Percentiles rank a stretch among this genome's conserved stretches.
These are phyloP conservation scores for Globisporangium echinulatum DNA, from an alignment of 352 stramenopile genomes.

Conservation along the genomic window DNA sequence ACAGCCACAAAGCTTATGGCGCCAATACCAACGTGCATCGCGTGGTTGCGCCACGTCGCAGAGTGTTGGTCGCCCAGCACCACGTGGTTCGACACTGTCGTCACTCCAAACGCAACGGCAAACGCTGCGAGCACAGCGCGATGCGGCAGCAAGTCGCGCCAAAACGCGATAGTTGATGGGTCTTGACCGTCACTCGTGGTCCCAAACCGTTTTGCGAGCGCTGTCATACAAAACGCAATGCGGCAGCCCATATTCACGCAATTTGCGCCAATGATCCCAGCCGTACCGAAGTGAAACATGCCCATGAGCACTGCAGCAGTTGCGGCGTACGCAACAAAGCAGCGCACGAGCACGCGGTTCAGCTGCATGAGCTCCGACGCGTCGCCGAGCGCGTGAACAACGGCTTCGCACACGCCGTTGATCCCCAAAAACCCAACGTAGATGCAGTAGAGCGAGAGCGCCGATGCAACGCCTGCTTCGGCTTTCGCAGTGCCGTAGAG, in stretches of 20 bases:
- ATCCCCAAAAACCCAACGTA: conserved; percentile 94
- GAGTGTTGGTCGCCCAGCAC: conserved; percentile 18
- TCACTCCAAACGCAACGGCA: conserved; percentile 29
- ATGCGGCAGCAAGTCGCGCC: conserved; percentile 43
- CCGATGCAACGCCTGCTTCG: conserved; percentile 37
- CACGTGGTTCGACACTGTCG: conserved; percentile 27
- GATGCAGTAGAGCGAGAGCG: conserved; percentile 83
- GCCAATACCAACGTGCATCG: conserved; percentile 39
- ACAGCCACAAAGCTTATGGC: conserved; percentile 36
- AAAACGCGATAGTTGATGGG: conserved; percentile 22
- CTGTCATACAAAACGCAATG: conserved; percentile 74
- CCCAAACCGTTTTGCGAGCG: conserved; percentile 55
- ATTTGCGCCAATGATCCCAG: conserved; percentile 82
- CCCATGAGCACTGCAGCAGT: conserved; percentile 66
- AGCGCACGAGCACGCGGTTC: conserved; percentile 67
- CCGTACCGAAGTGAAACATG: conserved; percentile 39
- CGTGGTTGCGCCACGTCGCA: conserved; percentile 29
- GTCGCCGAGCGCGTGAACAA: conserved; percentile 88
- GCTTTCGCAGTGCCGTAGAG: conserved; percentile 77
- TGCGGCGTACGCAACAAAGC: conserved; percentile 70
- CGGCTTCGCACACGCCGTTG: conserved; percentile 96
- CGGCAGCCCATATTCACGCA: conserved; percentile 85
- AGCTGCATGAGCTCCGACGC: conserved; percentile 66
- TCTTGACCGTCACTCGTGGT: neutral
- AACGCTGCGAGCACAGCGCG: conserved; percentile 43